Conservation (phyloP, 2,329 filamentous ascomycete species). For the Fusarium euwallaceae region DNA sequence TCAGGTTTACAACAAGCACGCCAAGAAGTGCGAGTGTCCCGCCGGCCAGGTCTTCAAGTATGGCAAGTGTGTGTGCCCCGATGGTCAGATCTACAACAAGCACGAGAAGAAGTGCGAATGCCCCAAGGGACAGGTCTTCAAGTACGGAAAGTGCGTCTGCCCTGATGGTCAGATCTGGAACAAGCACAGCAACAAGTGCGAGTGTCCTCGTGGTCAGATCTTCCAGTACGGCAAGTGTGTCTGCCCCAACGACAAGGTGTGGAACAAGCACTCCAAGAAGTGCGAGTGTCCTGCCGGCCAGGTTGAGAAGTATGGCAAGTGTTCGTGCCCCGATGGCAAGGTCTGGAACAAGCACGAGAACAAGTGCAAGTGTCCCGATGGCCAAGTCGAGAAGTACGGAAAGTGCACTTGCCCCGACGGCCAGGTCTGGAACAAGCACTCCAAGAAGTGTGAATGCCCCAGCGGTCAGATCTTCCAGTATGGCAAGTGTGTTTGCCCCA, state of each 20-base stretch:
- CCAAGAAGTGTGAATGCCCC: conserved; percentile 12
- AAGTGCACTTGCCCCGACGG: conserved; percentile 17
- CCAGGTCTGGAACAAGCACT: not conserved
- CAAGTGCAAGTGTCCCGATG: conserved; percentile 12
- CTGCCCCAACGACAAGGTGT: conserved; percentile 6
- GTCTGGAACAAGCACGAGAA: not conserved
- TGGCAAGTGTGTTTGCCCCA: conserved; percentile 15
- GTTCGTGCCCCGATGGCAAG: conserved; percentile 28
- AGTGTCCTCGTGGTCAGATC: conserved; percentile 12
- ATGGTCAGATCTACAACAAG: conserved; percentile 1
- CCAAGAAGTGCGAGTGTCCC: conserved; percentile 29
- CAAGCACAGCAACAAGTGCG: not conserved
- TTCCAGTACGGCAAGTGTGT: conserved; percentile 12
- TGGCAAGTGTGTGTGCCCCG: conserved; percentile 7
- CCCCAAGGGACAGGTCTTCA: conserved; percentile 1
- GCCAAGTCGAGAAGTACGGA: not conserved
- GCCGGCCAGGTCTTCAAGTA: conserved; percentile 14
- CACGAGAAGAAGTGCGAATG: conserved; percentile 1
- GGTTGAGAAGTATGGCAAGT: conserved; percentile 22
- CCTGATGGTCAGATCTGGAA: not conserved
- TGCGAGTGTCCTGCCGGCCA: conserved; percentile 21
- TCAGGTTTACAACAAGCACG: not conserved
- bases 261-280: not conserved
- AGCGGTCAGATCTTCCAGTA: not conserved
- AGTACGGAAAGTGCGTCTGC: not conserved